Evolutionary conservation across 306 rosid species (phyloP), one percentile per base, ranked within the genome.

Genomic region (Sicyos edulis): DNA sequence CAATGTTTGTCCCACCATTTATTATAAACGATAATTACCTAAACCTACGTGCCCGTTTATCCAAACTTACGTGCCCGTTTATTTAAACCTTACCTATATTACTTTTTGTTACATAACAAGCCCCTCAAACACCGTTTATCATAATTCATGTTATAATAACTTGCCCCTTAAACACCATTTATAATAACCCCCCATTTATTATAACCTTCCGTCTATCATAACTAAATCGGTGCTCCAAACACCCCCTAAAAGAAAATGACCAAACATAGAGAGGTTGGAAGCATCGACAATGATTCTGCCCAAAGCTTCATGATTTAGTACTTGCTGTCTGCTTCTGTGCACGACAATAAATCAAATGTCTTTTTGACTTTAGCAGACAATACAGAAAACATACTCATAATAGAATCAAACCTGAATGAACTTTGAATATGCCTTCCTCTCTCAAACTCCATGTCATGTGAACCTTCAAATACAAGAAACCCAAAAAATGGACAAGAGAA

Each of bases 291-390:
- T 13, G 71, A 42, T 66, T 66, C 54, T 20, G 54, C 11, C 29
- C 32, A 65, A 66, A 11, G 54, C 34, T 66, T 45, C 71, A 44
- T 66, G 52, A 64, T 64, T 64, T 40, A 45, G 72, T 67, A 67
- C 72, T 67, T 47, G 72, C 72, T 68, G 72, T 68, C 72, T 49
- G 72, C 21, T 68, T 68, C 57, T 68, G 72, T 42, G 34, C 68
- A 65, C 20, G 81, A 72, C 72, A 68, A 49, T 47, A 21, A 49
- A 68, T 49, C 57, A 68, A 49, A 49, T 49, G 72, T 47, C 4
- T 21, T 47, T 47, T 22, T 21, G 17, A 22, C 72, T 68, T 68
- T 68, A 68, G 13, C 72, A 68, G 57, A 47, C 72, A 49, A 14
- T 21, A 21, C 72, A 68, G 9, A 14, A 21, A 22, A 42, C 72